Evolutionary conservation across 2,329 filamentous ascomycete genomes (phyloP), one percentile per base, ranked within the genome.

Genomic region (Neonectria neomacrospora): DNA sequence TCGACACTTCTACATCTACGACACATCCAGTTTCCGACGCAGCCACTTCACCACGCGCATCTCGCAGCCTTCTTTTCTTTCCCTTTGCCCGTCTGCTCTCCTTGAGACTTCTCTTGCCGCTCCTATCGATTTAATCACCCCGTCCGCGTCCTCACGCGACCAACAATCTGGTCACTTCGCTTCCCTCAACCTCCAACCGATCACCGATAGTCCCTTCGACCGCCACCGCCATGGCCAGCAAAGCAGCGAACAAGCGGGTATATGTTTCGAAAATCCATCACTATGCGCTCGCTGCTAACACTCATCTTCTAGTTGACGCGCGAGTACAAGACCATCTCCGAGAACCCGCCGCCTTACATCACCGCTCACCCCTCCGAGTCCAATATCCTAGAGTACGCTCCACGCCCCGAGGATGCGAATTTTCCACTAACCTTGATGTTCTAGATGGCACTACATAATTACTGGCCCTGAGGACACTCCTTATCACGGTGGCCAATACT

Each of bases 401-500:
- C 59, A 56, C 65, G 53, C 63, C 57, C 20, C 41, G 37, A 50
- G 48, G 48, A 28, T 20, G 12, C 51, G 22, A 48, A 39, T 28
- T 18, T 30, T 18, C 54, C 54, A 39, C 54, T 68, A 60, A 74
- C 64, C 23, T 47, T 48, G 56, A 64, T 54, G 54, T 47, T 54
- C 34, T 74, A 92, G 90, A 81, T 97, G 93, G 93, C 93, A 97
- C 81, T 97, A 96, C 81, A 92, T 97, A 75, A 91, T 98, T 70
- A 97, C 94, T 39, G 96, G 96, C 2, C 95, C 96, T 34, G 94
- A 96, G 65, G 88, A 94, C 64, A 99, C 96, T 1, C 95, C 96
- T 2, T 99, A 99, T 78, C 89, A 96, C 73, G 90, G 90, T 75
- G 96, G 96, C 48, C 96, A 99, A 79, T 99, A 98, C 83, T 99